Base-by-base conservation (phyloP, 2,329 filamentous ascomycete genomes). In the Alternaria triticimaculans region DNA sequence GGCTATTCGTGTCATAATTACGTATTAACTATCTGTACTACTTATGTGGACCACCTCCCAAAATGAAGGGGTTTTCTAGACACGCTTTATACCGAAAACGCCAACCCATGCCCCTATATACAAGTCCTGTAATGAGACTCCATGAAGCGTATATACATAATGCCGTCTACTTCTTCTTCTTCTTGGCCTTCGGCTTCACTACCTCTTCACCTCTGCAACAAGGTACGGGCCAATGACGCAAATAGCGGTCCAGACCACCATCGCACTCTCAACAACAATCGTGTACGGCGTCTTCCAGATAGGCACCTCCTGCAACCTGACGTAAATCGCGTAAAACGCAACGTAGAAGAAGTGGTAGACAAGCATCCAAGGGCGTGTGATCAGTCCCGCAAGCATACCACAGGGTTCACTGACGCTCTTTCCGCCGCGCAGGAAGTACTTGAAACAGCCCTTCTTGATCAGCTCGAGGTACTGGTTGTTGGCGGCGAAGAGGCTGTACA, bases 301-400 rank as follows among this genome's bases (percentile, higher is more conserved):
- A 71, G 65, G 86, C 78, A 75, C 85, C 76, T 76, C 85, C 2
- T 70, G 84, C 67, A 89, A 80, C 46, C 82, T 76, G n/a, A 90
- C 81, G 91, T 92, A 96, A 69, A 98, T 93, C 25, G 91, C 89
- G 69, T 97, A 87, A 70, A 98, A 89, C 3, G 96, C 96, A 30
- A 99, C 96, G 26, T 90, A 88, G 82, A 97, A 99, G 84, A 99
- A 99, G 81, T 99, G 96, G 78, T 91, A 92, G 72, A 96, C 90
- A 43, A 99, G 88, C 43, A 94, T 87, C 55, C 89, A 80, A 0
- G 96, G 96, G 58, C 89, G 87, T 54, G 90, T 87, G 69, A 97
- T 90, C 61, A 98, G 86, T 14, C 94, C 96, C 1, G 88, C 93
- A 9, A 99, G 85, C 63, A 99, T 84, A 28, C 92, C 92, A 49